phyloP scores from a whole-genome alignment of 257 asterid genomes.

The Solanum sejunctum region DNA sequence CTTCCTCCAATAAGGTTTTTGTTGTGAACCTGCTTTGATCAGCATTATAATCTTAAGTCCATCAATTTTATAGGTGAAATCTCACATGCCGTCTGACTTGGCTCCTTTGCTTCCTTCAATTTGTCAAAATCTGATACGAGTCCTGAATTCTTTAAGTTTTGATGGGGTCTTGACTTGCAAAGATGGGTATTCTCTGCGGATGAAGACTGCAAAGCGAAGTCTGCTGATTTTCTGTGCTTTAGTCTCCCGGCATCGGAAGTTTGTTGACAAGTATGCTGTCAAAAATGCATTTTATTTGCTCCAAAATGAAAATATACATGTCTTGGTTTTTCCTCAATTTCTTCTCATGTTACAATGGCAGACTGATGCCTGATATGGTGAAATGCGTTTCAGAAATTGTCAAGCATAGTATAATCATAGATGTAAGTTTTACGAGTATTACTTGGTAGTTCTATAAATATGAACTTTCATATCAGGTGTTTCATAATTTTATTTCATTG shows the following conservation, averaged over 20 bases:
- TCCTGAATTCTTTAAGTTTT: conserved; percentile 23
- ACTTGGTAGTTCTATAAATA: neutral
- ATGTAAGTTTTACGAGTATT: conserved; percentile 10
- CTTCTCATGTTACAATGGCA: conserved; percentile 6
- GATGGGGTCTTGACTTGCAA: conserved; percentile 8
- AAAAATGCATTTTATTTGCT: neutral
- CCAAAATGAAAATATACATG: neutral
- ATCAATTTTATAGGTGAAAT: conserved; percentile 20
- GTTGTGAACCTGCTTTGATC: neutral
- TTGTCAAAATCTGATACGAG: conserved; percentile 19
- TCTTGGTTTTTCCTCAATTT: neutral
- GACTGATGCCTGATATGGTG: conserved; percentile 25
- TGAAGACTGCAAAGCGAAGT: conserved; percentile 29
- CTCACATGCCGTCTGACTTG: conserved; percentile 36
- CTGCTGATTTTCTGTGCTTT: conserved; percentile 28
- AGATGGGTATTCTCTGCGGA: conserved; percentile 8
- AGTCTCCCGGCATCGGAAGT: conserved; percentile 28
- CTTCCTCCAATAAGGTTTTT: neutral
- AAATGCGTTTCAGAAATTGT: conserved; percentile 16
- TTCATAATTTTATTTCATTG: neutral
- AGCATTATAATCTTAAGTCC: neutral
- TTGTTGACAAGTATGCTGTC: conserved; percentile 22
- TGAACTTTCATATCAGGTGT: neutral
- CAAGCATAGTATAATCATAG: conserved; percentile 13
- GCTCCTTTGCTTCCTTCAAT: conserved; percentile 24